Conservation (phyloP, 257 asterid genomes). For the Apocynum venetum region DNA sequence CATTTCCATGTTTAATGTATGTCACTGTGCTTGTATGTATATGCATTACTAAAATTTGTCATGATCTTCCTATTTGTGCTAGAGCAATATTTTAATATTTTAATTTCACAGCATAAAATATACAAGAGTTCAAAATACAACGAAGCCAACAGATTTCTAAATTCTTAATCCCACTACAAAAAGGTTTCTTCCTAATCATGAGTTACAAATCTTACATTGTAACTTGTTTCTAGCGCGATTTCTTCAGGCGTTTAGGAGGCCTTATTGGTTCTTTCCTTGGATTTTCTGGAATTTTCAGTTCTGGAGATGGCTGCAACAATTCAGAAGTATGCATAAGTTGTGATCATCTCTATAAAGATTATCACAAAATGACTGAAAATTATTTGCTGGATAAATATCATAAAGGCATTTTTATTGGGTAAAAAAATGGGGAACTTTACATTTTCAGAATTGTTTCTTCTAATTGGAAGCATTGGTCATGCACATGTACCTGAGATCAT, state of each 20-base stretch:
- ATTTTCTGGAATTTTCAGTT: conserved; percentile 42
- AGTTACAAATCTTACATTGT: not conserved
- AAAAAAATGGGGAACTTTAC: not conserved
- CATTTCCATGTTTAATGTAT: too few relatives aligned
- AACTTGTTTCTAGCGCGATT: conserved; percentile 33
- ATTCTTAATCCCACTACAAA: not conserved
- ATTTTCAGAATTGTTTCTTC: not conserved
- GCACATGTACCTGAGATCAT: not conserved
- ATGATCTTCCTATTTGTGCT: too few relatives aligned
- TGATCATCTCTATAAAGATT: not conserved
- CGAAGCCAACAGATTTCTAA: not conserved
- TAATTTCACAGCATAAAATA: not conserved
- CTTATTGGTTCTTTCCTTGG: conserved; percentile 52
- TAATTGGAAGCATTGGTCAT: not conserved
- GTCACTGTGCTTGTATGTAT: too few relatives aligned
- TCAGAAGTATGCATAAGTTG: conserved; percentile 1
- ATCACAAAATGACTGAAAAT: not conserved
- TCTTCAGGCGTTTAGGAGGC: conserved; percentile 61
- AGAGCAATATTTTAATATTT: too few relatives aligned
- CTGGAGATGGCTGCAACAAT: conserved; percentile 52
- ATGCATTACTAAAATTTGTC: too few relatives aligned
- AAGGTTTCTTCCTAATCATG: not conserved
- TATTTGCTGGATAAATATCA: not conserved
- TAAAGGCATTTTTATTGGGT: too few relatives aligned
- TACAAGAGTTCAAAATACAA: not conserved